These are phyloP conservation scores for Exophiala aquamarina DNA, from an alignment of 2,329 filamentous ascomycete species.

Conservation along the genomic window DNA sequence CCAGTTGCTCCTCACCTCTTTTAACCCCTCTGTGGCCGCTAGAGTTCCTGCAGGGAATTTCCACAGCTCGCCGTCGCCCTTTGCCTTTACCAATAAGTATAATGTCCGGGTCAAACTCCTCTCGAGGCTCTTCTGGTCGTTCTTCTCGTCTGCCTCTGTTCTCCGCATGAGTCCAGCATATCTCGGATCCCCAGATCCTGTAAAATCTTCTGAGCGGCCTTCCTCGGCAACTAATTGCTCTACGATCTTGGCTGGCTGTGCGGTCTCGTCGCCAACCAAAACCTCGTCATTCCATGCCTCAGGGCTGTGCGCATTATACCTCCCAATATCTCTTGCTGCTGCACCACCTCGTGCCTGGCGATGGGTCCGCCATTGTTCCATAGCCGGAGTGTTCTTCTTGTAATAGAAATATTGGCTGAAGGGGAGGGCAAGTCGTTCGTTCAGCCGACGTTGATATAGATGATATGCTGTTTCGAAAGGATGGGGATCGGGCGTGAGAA, in stretches of 20 bases:
- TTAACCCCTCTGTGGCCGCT: constrained; percentile 70
- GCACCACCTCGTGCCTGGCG: constrained; percentile 70
- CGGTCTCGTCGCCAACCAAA: constrained; percentile 69
- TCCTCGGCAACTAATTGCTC: constrained; percentile 75
- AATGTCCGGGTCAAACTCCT: constrained; percentile 76
- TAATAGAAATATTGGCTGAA: constrained; percentile 94
- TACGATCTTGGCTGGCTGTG: constrained; percentile 65
- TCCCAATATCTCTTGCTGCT: constrained; percentile 79
- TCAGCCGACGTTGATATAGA: constrained; percentile 95
- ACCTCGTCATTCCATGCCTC: constrained; percentile 92
- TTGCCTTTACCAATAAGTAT: constrained; percentile 78
- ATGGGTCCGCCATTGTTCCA: constrained; percentile 89
- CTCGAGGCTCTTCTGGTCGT: constrained; percentile 77
- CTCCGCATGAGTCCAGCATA: constrained; percentile 58
- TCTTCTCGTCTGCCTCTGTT: constrained; percentile 75
- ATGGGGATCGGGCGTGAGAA: constrained; percentile 79
- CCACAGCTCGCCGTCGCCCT: constrained; percentile 59
- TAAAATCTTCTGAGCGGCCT: constrained; percentile 45
- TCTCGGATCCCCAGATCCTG: constrained; percentile 65
- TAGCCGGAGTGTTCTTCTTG: constrained; percentile 81
- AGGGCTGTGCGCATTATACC: constrained; percentile 72
- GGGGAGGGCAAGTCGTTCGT: constrained; percentile 83
- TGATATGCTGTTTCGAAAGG: constrained; percentile 91
- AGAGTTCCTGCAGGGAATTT: constrained; percentile 75
- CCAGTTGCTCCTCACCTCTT: constrained; percentile 67